Conservation (phyloP, 2,329 filamentous ascomycete species). For the Pseudogymnoascus sp. region DNA sequence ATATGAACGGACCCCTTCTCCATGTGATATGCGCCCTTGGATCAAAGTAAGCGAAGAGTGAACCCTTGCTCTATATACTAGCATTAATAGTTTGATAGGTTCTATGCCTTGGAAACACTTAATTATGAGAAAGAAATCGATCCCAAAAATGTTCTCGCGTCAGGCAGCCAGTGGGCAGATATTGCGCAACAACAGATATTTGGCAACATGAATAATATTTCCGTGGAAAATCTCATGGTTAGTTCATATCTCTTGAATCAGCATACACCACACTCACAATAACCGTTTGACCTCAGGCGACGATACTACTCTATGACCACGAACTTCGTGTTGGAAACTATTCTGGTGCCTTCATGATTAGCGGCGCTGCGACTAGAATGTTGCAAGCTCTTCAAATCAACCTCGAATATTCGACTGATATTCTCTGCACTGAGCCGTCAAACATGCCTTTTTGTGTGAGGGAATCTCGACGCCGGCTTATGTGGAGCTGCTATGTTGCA, state of each 20-base stretch:
- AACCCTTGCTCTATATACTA: background rate
- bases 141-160: background rate
- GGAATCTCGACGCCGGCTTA: slow-evolving; percentile 29
- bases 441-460: slow-evolving; percentile 20
- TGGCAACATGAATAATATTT: slow-evolving; percentile 10
- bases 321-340: slow-evolving; percentile 30
- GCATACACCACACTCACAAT: background rate
- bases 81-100: slow-evolving; percentile 4
- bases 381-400: slow-evolving; percentile 31
- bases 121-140: slow-evolving; percentile 2
- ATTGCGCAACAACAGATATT: slow-evolving; percentile 9
- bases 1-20: slow-evolving; percentile 22
- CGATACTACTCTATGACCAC: slow-evolving; percentile 30
- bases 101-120: background rate
- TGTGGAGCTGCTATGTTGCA: slow-evolving; percentile 31
- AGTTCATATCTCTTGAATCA: background rate
- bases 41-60: slow-evolving; percentile 21
- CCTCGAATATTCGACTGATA: slow-evolving; percentile 29
- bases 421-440: slow-evolving; percentile 24
- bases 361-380: slow-evolving; percentile 29
- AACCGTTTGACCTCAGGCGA: slow-evolving; percentile 19
- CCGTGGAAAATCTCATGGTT: slow-evolving; percentile 14
- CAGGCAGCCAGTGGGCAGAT: slow-evolving; percentile 14
- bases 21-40: slow-evolving; percentile 26
- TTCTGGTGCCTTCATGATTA: slow-evolving; percentile 31